Conservation (phyloP, 1,139 yeast genomes). For the Suhomyces taliae region DNA sequence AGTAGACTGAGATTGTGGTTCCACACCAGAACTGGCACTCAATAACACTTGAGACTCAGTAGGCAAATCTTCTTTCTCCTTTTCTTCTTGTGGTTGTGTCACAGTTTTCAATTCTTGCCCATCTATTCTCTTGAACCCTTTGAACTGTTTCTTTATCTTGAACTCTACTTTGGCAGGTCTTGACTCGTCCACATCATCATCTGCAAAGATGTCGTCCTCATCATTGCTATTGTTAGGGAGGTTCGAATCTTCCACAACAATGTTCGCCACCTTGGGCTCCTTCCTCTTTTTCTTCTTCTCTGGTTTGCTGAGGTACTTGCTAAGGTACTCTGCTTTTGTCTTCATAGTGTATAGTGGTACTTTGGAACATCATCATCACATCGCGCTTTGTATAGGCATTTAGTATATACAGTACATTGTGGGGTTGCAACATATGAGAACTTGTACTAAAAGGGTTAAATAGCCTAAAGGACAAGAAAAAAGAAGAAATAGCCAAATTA, state of each 20-base stretch:
- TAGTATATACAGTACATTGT: neutral
- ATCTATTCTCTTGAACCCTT: constrained; percentile 43
- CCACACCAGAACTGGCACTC: no score
- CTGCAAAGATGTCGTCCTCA: constrained; percentile 11
- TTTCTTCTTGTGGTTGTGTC: neutral
- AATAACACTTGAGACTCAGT: no score
- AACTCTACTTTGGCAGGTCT: constrained; percentile 22
- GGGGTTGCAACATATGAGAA: no score
- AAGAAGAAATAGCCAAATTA: no score
- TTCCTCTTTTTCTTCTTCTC: constrained; percentile 21
- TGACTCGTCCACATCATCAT: constrained; percentile 26
- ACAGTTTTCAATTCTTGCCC: constrained; percentile 18
- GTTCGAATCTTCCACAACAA: constrained; percentile 18
- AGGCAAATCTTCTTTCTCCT: no score
- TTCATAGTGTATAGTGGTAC: neutral
- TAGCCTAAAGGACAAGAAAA: no score
- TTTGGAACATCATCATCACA: neutral
- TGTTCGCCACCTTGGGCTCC: constrained; percentile 9
- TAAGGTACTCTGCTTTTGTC: constrained; percentile 50
- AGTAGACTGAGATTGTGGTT: constrained; percentile 32
- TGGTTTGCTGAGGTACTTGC: constrained; percentile 41
- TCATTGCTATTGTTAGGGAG: constrained; percentile 7
- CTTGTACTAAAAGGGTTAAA: no score
- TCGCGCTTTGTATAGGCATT: neutral
- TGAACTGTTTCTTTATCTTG: constrained; percentile 15